A percentile compares a stretch with the other conserved stretches of the same genome.
Conservation (phyloP, 2,329 filamentous ascomycete species). For the Nigrospora sphaerica region DNA sequence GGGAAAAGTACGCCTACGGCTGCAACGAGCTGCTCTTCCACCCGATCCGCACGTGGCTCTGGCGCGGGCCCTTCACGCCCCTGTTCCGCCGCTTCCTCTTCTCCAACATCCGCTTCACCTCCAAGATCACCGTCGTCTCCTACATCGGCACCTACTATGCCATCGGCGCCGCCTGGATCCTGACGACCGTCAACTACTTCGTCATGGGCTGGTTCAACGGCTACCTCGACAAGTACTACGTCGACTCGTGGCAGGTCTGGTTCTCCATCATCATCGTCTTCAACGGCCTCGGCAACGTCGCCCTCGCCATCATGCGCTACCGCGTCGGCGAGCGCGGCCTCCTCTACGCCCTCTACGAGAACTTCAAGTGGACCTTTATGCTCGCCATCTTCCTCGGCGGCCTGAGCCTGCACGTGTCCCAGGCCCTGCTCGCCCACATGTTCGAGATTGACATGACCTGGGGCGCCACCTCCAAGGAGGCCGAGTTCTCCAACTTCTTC, state of each 20-base stretch:
- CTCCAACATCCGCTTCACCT: conserved; percentile 55
- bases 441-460: conserved; percentile 81
- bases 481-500: conserved; percentile 76
- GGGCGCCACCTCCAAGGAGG: conserved; percentile 80
- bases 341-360: conserved; percentile 49
- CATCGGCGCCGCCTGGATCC: conserved; percentile 58
- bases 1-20: conserved; percentile 69
- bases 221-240: conserved; percentile 58
- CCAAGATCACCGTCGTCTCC: conserved; percentile 64
- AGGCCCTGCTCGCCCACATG: conserved; percentile 75
- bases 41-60: conserved; percentile 55
- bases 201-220: conserved; percentile 66
- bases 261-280: conserved; percentile 76
- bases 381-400: conserved; percentile 79
- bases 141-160: conserved; percentile 57
- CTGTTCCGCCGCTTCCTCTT: conserved; percentile 55
- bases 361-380: conserved; percentile 68
- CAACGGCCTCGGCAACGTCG: conserved; percentile 66
- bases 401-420: conserved; percentile 71
- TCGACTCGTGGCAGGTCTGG: conserved; percentile 69
- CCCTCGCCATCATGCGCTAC: conserved; percentile 67
- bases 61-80: conserved; percentile 55
- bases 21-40: conserved; percentile 67
- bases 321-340: conserved; percentile 58
- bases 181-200: conserved; percentile 65